Evolutionary conservation across 352 stramenopile genomes (phyloP).

Genomic region (Phytophthora crassamura): DNA sequence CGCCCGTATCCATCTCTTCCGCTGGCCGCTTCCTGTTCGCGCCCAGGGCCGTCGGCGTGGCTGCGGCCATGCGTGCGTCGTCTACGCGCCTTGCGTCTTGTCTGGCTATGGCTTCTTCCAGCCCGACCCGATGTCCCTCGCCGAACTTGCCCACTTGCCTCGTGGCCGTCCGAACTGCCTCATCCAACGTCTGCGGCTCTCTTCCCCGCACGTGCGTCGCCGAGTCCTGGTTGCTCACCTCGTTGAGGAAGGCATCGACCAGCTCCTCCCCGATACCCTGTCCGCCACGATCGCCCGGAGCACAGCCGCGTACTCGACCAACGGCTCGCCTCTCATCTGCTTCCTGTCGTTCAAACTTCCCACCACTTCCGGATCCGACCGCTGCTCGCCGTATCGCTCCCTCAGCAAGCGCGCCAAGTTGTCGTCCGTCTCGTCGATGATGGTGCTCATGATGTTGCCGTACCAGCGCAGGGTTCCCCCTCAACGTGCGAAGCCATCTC

Average conservation of each 20-base stretch:
- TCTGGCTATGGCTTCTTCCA: not conserved
- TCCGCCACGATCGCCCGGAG: not conserved
- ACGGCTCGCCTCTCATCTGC: not conserved
- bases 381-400: not conserved
- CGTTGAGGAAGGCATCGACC: not conserved
- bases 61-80: too few species aligned
- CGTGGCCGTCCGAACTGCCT: not conserved
- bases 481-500: too few species aligned
- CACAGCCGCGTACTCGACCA: conserved; percentile 2
- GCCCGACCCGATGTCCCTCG: not conserved
- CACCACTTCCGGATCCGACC: conserved; percentile 3
- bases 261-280: not conserved
- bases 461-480: too few species aligned
- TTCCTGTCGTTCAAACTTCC: not conserved
- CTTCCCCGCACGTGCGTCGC: conserved; percentile 1
- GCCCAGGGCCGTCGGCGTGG: too few species aligned
- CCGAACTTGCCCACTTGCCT: not conserved
- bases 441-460: too few species aligned
- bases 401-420: not conserved
- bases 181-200: not conserved
- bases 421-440: not conserved
- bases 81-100: not conserved
- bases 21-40: too few species aligned
- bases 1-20: too few species aligned
- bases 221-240: not conserved